Evolutionary conservation across 164 flowering plant species (phyloP).

Genomic region (Magnolia sinica): DNA sequence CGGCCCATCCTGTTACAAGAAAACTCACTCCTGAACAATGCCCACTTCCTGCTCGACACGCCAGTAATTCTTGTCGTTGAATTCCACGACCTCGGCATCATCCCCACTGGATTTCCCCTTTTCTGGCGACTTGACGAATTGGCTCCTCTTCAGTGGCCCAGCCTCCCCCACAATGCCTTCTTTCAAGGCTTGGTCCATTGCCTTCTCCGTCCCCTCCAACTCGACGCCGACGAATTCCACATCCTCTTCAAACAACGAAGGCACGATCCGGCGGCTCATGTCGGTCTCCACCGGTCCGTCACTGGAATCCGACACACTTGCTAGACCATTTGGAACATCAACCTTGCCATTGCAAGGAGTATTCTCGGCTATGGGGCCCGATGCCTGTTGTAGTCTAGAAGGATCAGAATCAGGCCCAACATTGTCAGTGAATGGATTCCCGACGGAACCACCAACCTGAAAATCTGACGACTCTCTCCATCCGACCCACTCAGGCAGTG

Average conservation of each 20-base stretch:
- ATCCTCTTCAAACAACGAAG: slow-evolving; percentile 81
- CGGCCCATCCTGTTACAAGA: background rate
- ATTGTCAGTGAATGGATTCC: slow-evolving; percentile 55
- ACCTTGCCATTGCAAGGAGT: slow-evolving; percentile 35
- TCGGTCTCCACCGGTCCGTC: slow-evolving; percentile 27
- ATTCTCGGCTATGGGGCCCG: slow-evolving; percentile 4
- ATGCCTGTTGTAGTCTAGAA: slow-evolving; percentile 21
- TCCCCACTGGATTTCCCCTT: slow-evolving; percentile 46
- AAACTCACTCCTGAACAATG: slow-evolving; percentile 52
- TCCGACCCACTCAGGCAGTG: slow-evolving; percentile 73
- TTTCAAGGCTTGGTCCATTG: slow-evolving; percentile 86
- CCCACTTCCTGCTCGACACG: slow-evolving; percentile 78
- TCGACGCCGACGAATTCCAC: slow-evolving; percentile 93
- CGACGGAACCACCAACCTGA: slow-evolving; percentile 53
- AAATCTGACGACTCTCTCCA: slow-evolving; percentile 64
- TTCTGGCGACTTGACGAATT: slow-evolving; percentile 30
- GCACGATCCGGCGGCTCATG: slow-evolving; percentile 34
- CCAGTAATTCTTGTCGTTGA: slow-evolving; percentile 89
- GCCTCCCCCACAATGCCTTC: slow-evolving; percentile 96
- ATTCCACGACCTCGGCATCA: slow-evolving; percentile 55
- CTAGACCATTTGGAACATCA: slow-evolving; percentile 43
- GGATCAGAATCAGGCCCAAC: slow-evolving; percentile 15
- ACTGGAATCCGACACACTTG: slow-evolving; percentile 28
- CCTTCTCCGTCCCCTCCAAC: slow-evolving; percentile 80
- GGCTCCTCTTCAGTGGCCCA: slow-evolving; percentile 63